Conservation (phyloP, 2,329 filamentous ascomycete species). For the Diaporthe aspalathi region DNA sequence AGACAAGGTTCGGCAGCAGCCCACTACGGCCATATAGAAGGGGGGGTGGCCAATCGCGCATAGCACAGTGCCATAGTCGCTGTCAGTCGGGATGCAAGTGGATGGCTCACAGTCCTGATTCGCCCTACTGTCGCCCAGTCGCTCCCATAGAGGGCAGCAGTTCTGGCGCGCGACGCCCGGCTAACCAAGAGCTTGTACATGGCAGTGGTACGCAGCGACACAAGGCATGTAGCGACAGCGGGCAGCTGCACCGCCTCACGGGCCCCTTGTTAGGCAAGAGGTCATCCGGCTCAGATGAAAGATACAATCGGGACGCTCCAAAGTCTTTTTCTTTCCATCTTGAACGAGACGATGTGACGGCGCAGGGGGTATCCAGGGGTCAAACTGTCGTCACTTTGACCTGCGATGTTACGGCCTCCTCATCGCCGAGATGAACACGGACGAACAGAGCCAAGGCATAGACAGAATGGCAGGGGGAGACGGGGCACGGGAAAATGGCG, state of each 20-base stretch:
- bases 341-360: slow-evolving; percentile 29
- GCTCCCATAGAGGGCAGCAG: not conserved
- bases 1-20: slow-evolving; percentile 28
- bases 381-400: slow-evolving; percentile 20
- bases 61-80: not conserved
- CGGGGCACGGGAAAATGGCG: not conserved
- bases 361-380: slow-evolving; percentile 14
- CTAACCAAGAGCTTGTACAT: not conserved
- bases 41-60: slow-evolving; percentile 14
- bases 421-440: slow-evolving; percentile 31
- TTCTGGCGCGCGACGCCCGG: slow-evolving; percentile 6
- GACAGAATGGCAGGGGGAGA: not conserved
- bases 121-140: not conserved
- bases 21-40: not conserved
- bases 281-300: not conserved
- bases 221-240: slow-evolving; percentile 4
- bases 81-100: not conserved
- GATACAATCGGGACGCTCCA: slow-evolving; percentile 16
- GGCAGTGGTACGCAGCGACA: not conserved
- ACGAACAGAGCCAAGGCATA: slow-evolving; percentile 21
- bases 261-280: slow-evolving; percentile 17
- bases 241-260: slow-evolving; percentile 37
- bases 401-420: slow-evolving; percentile 19
- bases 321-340: not conserved
- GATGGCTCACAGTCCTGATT: not conserved